Conservation (phyloP, 2,329 filamentous ascomycete species). For the Fusarium chaquense region DNA sequence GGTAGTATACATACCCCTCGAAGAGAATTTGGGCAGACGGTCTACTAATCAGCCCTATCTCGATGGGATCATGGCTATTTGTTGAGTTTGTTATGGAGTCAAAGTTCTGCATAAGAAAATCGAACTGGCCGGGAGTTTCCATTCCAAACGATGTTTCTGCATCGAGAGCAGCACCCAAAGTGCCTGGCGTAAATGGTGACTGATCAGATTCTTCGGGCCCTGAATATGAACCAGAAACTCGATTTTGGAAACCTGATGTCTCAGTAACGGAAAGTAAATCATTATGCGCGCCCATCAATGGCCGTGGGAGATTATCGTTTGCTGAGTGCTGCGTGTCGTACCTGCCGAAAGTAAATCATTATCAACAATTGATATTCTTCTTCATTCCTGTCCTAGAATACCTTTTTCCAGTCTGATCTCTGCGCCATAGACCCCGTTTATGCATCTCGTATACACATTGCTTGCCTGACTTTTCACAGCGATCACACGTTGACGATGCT, state of each 20-base stretch:
- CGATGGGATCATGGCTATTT: neutral
- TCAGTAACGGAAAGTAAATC: neutral
- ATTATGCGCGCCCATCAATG: neutral
- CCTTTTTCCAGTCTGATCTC: neutral
- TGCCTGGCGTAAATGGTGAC: neutral
- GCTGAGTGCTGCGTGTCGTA: neutral
- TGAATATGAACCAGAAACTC: neutral
- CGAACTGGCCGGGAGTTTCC: fast-evolving
- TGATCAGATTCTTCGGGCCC: neutral
- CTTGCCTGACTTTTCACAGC: neutral
- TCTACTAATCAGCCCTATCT: neutral
- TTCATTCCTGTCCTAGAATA: neutral
- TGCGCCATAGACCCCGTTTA: conserved; percentile 5
- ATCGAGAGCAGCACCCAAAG: neutral
- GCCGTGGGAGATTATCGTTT: no score
- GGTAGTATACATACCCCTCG: neutral
- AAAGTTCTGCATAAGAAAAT: neutral
- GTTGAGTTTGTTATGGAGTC: fast-evolving
- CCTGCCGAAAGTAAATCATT: neutral
- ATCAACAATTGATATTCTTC: neutral
- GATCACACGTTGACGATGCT: neutral
- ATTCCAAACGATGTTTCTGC: neutral
- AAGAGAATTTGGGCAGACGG: neutral
- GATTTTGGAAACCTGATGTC: neutral
- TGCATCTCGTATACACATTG: conserved; percentile 9